Conservation (phyloP, 306 rosid species). For the Rosa chinensis region DNA sequence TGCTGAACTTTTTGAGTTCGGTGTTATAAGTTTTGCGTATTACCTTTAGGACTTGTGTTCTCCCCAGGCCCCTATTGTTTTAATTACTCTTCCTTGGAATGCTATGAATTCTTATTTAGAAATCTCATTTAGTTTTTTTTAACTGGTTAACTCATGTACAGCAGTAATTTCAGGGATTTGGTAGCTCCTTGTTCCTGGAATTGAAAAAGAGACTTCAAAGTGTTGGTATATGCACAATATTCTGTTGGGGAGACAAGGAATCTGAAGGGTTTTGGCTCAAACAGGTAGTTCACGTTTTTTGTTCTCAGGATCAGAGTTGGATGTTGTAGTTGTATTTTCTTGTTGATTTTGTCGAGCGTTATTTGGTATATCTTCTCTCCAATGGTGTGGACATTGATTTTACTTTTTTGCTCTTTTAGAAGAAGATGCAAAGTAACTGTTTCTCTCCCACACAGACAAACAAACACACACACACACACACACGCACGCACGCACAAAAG, state of each 20-base stretch:
- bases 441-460: background rate
- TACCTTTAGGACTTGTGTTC: background rate
- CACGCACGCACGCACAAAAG: no score
- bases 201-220: conserved; percentile 62
- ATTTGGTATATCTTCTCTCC: background rate
- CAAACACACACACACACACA: background rate
- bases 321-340: conserved; percentile 12
- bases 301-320: background rate
- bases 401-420: background rate
- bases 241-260: conserved; percentile 96
- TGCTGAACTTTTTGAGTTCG: background rate
- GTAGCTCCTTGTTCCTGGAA: conserved; percentile 61
- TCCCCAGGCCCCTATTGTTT: background rate
- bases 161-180: conserved; percentile 64
- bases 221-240: conserved; percentile 75
- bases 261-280: conserved; percentile 93
- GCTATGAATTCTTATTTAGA: background rate
- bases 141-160: conserved; percentile 8
- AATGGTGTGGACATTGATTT: background rate
- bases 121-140: background rate
- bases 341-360: background rate
- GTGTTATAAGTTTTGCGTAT: background rate
- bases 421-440: background rate
- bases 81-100: background rate
- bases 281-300: conserved; percentile 49